Conservation (phyloP, 75 land plant species). For the Azolla pinnata region DNA sequence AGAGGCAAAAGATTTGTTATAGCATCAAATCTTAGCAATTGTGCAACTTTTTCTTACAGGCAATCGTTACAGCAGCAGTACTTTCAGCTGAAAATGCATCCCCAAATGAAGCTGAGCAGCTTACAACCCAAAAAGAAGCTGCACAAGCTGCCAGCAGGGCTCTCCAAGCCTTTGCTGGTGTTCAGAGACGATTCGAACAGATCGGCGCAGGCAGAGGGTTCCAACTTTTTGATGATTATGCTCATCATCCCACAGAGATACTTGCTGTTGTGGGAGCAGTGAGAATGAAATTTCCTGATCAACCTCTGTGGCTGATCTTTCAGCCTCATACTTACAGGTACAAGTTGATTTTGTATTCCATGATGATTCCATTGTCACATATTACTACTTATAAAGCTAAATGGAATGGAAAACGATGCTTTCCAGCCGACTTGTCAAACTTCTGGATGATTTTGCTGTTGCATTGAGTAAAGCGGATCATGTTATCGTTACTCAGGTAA, state of each 20-base stretch:
- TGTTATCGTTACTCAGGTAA: conserved; percentile 54
- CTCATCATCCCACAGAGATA: conserved; percentile 67
- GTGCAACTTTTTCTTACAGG: conserved; percentile 33
- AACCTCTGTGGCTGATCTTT: conserved; percentile 48
- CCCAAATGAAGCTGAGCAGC: conserved; percentile 6
- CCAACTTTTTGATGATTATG: conserved; percentile 55
- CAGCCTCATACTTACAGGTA: conserved; percentile 66
- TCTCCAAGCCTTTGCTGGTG: conserved; percentile 35
- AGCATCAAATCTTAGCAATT: too few relatives aligned
- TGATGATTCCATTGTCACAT: background rate
- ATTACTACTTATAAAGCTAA: too few relatives aligned
- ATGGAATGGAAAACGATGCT: too few relatives aligned
- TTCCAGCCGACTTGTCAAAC: conserved; percentile 42
- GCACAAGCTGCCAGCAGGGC: conserved; percentile 29
- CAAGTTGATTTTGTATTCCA: background rate
- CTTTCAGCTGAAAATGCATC: conserved; percentile 9
- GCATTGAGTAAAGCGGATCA: conserved; percentile 46
- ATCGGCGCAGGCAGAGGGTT: conserved; percentile 36
- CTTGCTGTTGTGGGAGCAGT: conserved; percentile 49
- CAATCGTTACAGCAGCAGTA: conserved; percentile 32
- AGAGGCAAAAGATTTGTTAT: too few relatives aligned
- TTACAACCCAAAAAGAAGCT: conserved; percentile 15
- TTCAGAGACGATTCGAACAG: conserved; percentile 48
- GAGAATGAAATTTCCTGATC: conserved; percentile 34
- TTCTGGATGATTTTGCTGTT: conserved; percentile 39